phyloP scores from a whole-genome alignment of 805 yeast genomes.

The Myxozyma sirexii region DNA sequence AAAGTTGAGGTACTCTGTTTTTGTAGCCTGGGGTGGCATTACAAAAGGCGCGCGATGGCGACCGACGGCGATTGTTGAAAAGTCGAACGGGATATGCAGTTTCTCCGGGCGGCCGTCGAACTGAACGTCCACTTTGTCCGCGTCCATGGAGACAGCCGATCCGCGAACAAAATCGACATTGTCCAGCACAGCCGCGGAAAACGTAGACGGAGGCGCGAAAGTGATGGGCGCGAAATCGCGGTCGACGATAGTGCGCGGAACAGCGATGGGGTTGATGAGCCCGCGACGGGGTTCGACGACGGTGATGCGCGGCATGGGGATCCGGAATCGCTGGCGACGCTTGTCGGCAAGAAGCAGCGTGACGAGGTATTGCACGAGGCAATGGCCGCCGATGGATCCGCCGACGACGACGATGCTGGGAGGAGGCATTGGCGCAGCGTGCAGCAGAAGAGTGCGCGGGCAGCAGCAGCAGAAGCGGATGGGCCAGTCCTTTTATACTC shows the following conservation, averaged over 20 bases:
- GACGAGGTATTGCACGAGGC: constrained; percentile 8
- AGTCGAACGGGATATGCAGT: constrained; percentile 14
- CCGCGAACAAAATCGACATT: constrained; percentile 19
- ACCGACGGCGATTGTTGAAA: constrained; percentile 17
- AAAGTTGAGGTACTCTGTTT: constrained; percentile 4
- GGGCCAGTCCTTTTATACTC: too few species aligned
- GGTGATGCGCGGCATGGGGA: constrained; percentile 21
- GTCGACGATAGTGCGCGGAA: constrained; percentile 13
- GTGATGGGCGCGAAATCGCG: constrained; percentile 11
- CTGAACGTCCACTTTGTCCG: constrained; percentile 4
- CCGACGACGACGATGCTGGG: constrained; percentile 23
- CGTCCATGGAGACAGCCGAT: background rate
- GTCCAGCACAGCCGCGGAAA: constrained; percentile 11
- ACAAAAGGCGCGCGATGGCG: constrained; percentile 10
- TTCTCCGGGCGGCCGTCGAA: background rate
- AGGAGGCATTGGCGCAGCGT: background rate
- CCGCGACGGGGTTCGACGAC: constrained; percentile 24
- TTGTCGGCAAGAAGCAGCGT: background rate
- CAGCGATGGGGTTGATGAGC: constrained; percentile 19
- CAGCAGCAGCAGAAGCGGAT: too few species aligned
- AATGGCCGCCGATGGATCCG: constrained; percentile 25
- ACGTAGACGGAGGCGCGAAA: constrained; percentile 11
- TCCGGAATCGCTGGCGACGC: background rate
- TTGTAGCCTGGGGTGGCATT: constrained; percentile 12
- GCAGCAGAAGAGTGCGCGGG: background rate